Evolutionary conservation across 1,284 basidiomycete species (phyloP), one percentile per base, ranked within the genome.

Genomic region (Marasmius tenuissimus): DNA sequence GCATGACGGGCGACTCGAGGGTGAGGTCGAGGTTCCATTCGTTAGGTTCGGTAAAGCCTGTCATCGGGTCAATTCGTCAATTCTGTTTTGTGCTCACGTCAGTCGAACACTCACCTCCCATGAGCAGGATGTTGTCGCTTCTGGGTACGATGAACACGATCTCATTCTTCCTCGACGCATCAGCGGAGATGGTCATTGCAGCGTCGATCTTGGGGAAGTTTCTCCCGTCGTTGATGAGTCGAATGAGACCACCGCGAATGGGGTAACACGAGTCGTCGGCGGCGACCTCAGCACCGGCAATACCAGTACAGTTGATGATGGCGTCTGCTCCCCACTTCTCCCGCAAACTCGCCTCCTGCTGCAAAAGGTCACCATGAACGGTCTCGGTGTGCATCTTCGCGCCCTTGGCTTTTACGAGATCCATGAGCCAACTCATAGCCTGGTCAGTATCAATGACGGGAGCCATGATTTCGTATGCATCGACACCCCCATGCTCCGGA

Each of bases 191-290:
- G 65, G 61, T 68, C 5, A 75, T 65, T 6, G 73, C 74, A 54
- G 73, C 69, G 11, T 68, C 69, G 49, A 78, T 70, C 50, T 71
- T 73, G 20, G 74, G 74, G 63, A 77, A 77, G 56, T 69, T 69
- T 18, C 62, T 68, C 6, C 76, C 75, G 61, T 78, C 76, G 65
- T 78, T 78, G 62, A 74, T 67, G 33, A 77, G 72, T 14, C 76
- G 73, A 47, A 77, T 69, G 42, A 78, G 68, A 1, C 72, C 76
- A n/a, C 76, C 76, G n/a, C 76, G 73, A 35, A 78, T 69, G 8
- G 75, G 76, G 62, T 75, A 75, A 18, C 73, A 71, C 10, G 67
- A 70, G 22, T 68, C 53, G 64, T 77, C 76, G 9, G 65, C 70
- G 1, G 76, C 76, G 47, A 73, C 67, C 59, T 75, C 70, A 9